These are phyloP conservation scores for Septoria linicola DNA, from an alignment of 2,329 filamentous ascomycete species.

Conservation along the genomic window DNA sequence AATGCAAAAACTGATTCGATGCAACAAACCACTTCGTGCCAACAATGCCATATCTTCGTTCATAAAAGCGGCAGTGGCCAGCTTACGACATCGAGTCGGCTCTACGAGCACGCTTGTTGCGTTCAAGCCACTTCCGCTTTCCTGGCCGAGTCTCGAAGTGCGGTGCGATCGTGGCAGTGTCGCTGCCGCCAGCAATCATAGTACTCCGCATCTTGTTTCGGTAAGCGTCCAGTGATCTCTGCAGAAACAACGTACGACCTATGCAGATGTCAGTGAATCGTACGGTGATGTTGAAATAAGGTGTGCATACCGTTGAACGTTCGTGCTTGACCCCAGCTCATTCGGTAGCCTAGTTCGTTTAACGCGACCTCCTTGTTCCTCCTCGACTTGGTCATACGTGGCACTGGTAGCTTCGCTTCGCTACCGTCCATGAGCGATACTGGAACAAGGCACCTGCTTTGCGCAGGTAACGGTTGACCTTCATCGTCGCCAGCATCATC, in stretches of 20 bases:
- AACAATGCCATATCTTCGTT: too few relatives aligned
- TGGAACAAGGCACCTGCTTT: slow-evolving; percentile 49
- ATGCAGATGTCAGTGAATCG: slow-evolving; percentile 16
- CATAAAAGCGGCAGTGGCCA: neutral
- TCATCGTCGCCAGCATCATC: slow-evolving; percentile 57
- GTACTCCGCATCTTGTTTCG: slow-evolving; percentile 84
- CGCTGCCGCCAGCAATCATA: slow-evolving; percentile 75
- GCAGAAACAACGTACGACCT: slow-evolving; percentile 28
- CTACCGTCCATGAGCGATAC: slow-evolving; percentile 62
- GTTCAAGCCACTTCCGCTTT: slow-evolving; percentile 63
- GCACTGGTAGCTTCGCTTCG: slow-evolving; percentile 71
- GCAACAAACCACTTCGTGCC: too few relatives aligned
- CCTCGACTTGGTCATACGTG: slow-evolving; percentile 66
- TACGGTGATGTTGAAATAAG: slow-evolving; percentile 16
- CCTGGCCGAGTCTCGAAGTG: slow-evolving; percentile 88
- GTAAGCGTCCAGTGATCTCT: slow-evolving; percentile 77
- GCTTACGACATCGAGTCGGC: slow-evolving; percentile 22
- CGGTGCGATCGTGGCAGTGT: slow-evolving; percentile 69
- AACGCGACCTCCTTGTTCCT: slow-evolving; percentile 82
- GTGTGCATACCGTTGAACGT: slow-evolving; percentile 68
- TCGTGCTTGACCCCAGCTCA: slow-evolving; percentile 94
- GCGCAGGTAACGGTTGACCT: slow-evolving; percentile 35
- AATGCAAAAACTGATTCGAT: too few relatives aligned
- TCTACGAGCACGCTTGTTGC: slow-evolving; percentile 42
- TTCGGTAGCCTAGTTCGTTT: slow-evolving; percentile 89